These are phyloP conservation scores for Fusarium foetens DNA, from an alignment of 2,329 filamentous ascomycete species.

Conservation along the genomic window DNA sequence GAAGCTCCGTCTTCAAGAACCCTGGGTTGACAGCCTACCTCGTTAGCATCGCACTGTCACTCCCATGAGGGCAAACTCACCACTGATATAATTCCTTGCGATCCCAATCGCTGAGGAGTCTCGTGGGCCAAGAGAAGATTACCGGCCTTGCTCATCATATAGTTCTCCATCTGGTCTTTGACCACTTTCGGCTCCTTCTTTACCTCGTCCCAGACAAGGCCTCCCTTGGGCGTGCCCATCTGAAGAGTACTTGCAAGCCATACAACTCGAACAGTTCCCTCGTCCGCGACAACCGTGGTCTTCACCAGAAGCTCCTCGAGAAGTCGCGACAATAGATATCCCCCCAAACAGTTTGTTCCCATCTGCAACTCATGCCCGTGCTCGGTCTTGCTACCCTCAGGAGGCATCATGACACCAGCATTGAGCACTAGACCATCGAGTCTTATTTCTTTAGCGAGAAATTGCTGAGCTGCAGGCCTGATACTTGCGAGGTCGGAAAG, in stretches of 20 bases:
- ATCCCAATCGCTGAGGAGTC: conserved; percentile 14
- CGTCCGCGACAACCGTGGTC: conserved; percentile 6
- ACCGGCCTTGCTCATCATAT: conserved; percentile 37
- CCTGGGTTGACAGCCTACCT: conserved; percentile 32
- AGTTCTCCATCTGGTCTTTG: conserved; percentile 36
- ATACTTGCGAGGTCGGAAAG: conserved; percentile 28
- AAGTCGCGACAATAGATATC: conserved; percentile 19
- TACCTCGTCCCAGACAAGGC: conserved; percentile 27
- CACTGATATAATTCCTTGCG: conserved; percentile 28
- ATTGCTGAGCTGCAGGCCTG: background rate
- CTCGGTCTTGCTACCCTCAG: conserved; percentile 25
- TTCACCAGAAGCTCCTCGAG: conserved; percentile 16
- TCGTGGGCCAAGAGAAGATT: conserved; percentile 31
- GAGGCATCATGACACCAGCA: conserved; percentile 35
- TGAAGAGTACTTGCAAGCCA: conserved; percentile 36
- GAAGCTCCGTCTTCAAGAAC: conserved; percentile 35
- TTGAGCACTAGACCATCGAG: conserved; percentile 34
- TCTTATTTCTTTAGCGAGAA: conserved; percentile 11
- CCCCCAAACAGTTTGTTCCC: conserved; percentile 36
- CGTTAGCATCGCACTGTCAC: background rate
- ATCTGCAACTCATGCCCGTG: conserved; percentile 36
- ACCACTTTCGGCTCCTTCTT: conserved; percentile 18
- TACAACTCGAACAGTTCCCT: conserved; percentile 23
- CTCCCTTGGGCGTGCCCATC: conserved; percentile 25
- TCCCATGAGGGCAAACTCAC: background rate